Percentiles rank a stretch among this genome's conserved stretches.
Conservation (phyloP, 352 stramenopile genomes). For the Phytopythium oedochilum region DNA sequence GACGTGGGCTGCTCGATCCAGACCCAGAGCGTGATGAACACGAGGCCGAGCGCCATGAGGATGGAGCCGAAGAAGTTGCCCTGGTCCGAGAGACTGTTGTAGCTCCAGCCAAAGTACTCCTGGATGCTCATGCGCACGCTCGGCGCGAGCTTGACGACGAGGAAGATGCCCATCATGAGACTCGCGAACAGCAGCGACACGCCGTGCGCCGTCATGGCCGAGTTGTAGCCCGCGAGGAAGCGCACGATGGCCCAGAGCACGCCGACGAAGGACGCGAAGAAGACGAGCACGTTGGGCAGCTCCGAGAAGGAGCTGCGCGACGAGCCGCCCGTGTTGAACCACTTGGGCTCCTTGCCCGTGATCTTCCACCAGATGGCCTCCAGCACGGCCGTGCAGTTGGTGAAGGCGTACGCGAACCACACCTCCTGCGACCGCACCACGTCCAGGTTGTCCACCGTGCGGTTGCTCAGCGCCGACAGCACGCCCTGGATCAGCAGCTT, state of each 20-base stretch:
- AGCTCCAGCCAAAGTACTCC: conserved; percentile 88
- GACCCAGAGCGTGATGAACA: conserved; percentile 82
- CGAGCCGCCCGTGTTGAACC: conserved; percentile 78
- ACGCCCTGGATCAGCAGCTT: conserved; percentile 77
- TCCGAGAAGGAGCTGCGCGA: conserved; percentile 59
- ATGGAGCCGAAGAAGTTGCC: conserved; percentile 77
- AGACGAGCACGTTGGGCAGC: conserved; percentile 75
- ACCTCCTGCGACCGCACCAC: conserved; percentile 80
- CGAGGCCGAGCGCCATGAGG: conserved; percentile 65
- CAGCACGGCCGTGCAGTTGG: conserved; percentile 68
- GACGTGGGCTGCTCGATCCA: conserved; percentile 79
- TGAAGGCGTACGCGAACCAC: conserved; percentile 85
- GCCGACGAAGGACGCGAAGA: conserved; percentile 62
- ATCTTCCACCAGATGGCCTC: conserved; percentile 84
- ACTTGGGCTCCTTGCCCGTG: conserved; percentile 71
- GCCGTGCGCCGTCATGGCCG: conserved; percentile 61
- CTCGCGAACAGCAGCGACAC: conserved; percentile 69
- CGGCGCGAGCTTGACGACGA: conserved; percentile 72
- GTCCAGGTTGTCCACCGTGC: conserved; percentile 80
- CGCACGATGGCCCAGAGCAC: conserved; percentile 68
- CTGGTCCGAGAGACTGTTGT: conserved; percentile 80
- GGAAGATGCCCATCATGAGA: conserved; percentile 80
- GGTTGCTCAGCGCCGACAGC: conserved; percentile 75
- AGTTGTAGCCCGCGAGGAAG: conserved; percentile 80
- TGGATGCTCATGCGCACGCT: conserved; percentile 85